Percentiles rank a stretch among this genome's conserved stretches.
Conservation (phyloP, 176 grass and related monocot genomes). For the Triticum timopheevii region DNA sequence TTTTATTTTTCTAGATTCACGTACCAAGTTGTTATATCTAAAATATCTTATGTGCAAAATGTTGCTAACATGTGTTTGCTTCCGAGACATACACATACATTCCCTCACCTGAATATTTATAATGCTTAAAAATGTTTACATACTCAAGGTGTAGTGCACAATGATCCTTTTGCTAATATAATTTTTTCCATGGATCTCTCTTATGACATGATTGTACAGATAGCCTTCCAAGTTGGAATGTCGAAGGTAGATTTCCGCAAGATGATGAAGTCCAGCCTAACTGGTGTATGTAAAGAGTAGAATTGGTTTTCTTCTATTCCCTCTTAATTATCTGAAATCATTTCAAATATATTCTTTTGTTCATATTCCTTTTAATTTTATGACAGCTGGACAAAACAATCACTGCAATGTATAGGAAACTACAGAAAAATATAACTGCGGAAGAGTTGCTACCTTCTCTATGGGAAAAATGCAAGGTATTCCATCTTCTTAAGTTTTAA, state of each 20-base stretch:
- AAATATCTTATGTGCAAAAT: background rate
- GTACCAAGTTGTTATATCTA: background rate
- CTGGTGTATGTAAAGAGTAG: slow-evolving; percentile 56
- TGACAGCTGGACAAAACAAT: slow-evolving; percentile 89
- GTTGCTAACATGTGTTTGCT: background rate
- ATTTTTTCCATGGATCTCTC: slow-evolving; percentile 25
- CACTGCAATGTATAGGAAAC: slow-evolving; percentile 89
- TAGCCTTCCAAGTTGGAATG: slow-evolving; percentile 95
- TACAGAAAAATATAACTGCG: slow-evolving; percentile 94
- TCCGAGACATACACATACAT: background rate
- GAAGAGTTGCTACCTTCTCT: slow-evolving; percentile 88
- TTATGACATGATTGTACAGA: slow-evolving; percentile 43
- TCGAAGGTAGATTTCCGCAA: slow-evolving; percentile 88
- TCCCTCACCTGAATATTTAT: slow-evolving; percentile 19
- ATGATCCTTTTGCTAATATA: background rate
- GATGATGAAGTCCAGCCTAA: slow-evolving; percentile 84
- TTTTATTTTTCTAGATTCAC: background rate
- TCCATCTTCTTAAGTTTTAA: background rate
- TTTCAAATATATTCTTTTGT: slow-evolving; percentile 3
- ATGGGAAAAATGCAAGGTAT: slow-evolving; percentile 98
- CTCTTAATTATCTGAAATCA: background rate
- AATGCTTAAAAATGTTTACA: slow-evolving; percentile 3
- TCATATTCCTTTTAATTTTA: background rate
- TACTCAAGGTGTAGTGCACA: background rate
- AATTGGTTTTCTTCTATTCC: background rate